These are phyloP conservation scores for Rhizopus arrhizus DNA, from an alignment of 371 early-diverging fungal species.

Conservation along the genomic window DNA sequence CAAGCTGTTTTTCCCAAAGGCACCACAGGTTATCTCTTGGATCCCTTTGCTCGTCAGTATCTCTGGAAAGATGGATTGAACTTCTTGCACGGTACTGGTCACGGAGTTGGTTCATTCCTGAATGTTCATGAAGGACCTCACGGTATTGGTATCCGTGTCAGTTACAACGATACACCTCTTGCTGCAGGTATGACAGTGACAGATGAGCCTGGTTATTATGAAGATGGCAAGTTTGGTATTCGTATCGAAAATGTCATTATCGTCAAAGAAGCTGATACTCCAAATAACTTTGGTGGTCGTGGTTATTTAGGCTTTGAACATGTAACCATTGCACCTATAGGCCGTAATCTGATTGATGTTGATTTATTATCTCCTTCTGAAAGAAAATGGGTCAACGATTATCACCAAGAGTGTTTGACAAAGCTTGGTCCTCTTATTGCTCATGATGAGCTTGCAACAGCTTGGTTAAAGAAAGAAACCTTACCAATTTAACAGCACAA, in stretches of 20 bases:
- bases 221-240: slow-evolving; percentile 97
- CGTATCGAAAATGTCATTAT: slow-evolving; percentile 95
- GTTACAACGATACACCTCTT: slow-evolving; percentile 73
- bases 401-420: slow-evolving; percentile 74
- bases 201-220: slow-evolving; percentile 98
- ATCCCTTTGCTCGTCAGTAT: slow-evolving; percentile 84
- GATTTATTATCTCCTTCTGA: slow-evolving; percentile 73
- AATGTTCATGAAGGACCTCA: slow-evolving; percentile 99
- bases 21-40: slow-evolving; percentile 83
- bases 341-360: slow-evolving; percentile 74
- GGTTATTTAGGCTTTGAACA: slow-evolving; percentile 89
- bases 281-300: slow-evolving; percentile 78
- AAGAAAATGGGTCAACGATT: slow-evolving; percentile 83
- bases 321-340: slow-evolving; percentile 85
- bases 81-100: slow-evolving; percentile 99
- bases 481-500: slow-evolving; percentile 37
- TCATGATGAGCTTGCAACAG: slow-evolving; percentile 60
- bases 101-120: slow-evolving; percentile 99
- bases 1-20: slow-evolving; percentile 86
- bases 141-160: slow-evolving; percentile 82
- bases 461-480: slow-evolving; percentile 83
- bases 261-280: slow-evolving; percentile 68
- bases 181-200: slow-evolving; percentile 90
- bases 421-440: slow-evolving; percentile 78
- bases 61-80: slow-evolving; percentile 95